Conservation (phyloP, 345 rosid genomes). For the Hibiscus syriacus region DNA sequence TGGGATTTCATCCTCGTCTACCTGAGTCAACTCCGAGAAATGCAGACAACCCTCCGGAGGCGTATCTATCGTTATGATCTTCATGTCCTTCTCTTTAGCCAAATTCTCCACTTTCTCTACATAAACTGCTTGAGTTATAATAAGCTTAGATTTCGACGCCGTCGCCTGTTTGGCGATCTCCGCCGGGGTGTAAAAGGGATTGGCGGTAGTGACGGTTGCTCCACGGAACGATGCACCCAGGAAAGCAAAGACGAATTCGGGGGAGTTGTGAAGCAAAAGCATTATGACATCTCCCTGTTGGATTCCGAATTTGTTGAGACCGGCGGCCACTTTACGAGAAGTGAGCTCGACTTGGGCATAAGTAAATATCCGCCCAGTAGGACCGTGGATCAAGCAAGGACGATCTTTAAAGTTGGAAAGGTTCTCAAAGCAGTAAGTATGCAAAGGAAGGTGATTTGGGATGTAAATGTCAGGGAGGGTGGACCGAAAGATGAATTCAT, state of each 20-base stretch:
- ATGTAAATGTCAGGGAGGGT: conserved; percentile 54
- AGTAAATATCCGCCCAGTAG: conserved; percentile 36
- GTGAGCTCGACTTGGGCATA: conserved; percentile 52
- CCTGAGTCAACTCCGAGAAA: conserved; percentile 33
- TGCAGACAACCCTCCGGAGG: conserved; percentile 35
- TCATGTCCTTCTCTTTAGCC: conserved; percentile 24
- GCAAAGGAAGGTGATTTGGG: conserved; percentile 57
- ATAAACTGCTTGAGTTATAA: conserved; percentile 38
- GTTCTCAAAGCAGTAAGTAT: conserved; percentile 43
- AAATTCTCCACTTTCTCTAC: conserved; percentile 36
- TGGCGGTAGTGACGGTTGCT: conserved; percentile 50
- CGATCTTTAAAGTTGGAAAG: conserved; percentile 30
- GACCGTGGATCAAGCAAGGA: conserved; percentile 52
- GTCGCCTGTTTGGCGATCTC: conserved; percentile 50
- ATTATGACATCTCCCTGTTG: conserved; percentile 55
- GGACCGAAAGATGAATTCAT: conserved; percentile 51
- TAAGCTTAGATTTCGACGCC: conserved; percentile 35
- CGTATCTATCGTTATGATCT: conserved; percentile 34
- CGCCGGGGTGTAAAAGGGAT: conserved; percentile 50
- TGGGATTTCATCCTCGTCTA: conserved; percentile 32
- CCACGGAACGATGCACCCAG: conserved; percentile 49
- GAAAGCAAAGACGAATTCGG: conserved; percentile 51
- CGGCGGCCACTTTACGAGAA: conserved; percentile 44
- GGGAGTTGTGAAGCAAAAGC: conserved; percentile 57
- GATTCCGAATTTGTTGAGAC: conserved; percentile 39